Conservation (phyloP, 352 stramenopile genomes). For the Globisporangium splendens region DNA sequence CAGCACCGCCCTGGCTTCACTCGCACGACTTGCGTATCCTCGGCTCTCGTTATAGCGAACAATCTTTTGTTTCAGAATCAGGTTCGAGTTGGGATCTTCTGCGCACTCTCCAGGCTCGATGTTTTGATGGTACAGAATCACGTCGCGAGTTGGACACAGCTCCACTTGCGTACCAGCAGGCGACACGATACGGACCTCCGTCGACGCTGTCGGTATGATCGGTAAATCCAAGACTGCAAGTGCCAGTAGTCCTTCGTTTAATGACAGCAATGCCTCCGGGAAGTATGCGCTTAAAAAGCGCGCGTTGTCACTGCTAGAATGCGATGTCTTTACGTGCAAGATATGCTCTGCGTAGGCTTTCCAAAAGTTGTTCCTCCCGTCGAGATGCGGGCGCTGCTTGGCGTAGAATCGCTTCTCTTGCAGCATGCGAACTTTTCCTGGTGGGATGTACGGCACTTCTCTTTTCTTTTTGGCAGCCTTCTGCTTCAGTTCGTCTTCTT, state of each 20-base stretch:
- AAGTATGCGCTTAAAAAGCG: constrained; percentile 62
- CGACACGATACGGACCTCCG: constrained; percentile 14
- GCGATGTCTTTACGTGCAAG: neutral
- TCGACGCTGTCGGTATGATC: constrained; percentile 12
- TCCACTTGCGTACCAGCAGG: constrained; percentile 12
- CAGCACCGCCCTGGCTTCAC: constrained; percentile 3
- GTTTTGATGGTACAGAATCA: constrained; percentile 57
- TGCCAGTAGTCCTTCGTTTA: constrained; percentile 53
- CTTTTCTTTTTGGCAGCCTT: neutral
- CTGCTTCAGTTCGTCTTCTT: neutral
- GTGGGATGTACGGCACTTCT: constrained; percentile 25
- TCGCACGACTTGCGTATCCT: constrained; percentile 11
- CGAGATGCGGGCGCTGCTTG: constrained; percentile 21
- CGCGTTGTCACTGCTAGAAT: neutral
- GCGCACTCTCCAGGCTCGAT: constrained; percentile 22
- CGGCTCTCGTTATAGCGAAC: constrained; percentile 17
- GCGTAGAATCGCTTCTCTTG: constrained; percentile 38
- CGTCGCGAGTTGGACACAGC: constrained; percentile 14
- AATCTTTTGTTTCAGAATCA: constrained; percentile 55
- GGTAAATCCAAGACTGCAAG: constrained; percentile 50
- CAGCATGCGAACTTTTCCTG: constrained; percentile 43
- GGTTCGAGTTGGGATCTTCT: constrained; percentile 24
- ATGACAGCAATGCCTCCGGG: constrained; percentile 33
- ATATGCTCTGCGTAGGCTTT: constrained; percentile 49
- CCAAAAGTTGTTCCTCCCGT: constrained; percentile 55